Base-by-base conservation (phyloP, 257 asterid species). In the Salvia rosmarinus region DNA sequence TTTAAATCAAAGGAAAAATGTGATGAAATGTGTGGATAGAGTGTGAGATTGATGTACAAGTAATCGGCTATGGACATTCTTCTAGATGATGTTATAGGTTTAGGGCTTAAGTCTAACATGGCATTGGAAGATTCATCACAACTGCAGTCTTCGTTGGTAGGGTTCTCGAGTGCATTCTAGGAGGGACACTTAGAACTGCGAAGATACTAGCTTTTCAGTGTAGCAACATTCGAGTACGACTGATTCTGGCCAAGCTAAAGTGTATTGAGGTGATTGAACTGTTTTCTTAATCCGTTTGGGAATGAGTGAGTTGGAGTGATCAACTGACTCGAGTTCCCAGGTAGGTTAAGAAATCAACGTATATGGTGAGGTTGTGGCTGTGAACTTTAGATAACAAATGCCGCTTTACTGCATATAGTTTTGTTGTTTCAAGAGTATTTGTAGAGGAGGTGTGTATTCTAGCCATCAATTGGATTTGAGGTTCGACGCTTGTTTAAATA, bases 71-170 rank as follows among this genome's bases (percentile, higher is more conserved):
- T 63, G 37, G 63, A 9, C 61, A 62, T 61, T 63, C 17, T 23
- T 21, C 64, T 8, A 69, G 30, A 21, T 55, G 55, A 40, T 69
- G 64, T 37, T 37, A 49, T 67, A 35, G 51, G 23, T 68, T 52
- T 42, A 17, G 56, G 50, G 20, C 34, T 50, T 35, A 7, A 35
- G 37, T 14, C 5, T 13, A 23, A 5, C 25, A 67, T 49, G 11
- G 19, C 20, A 16, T 13, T 21, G 1, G 13, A 10, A 52, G n/a
- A 8, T 40, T 25, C 55, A 40, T 54, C 65, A 19, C 17, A 8
- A 12, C 11, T 14, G 20, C 2, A 1, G n/a, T 30, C 3, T 28
- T 57, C 2, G 11, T 25, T 25, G n/a, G 12, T 5, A 55, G 37
- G 17, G 13, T 58, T n/a, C 2, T 14, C 13, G 13, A 6, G 63